These are phyloP conservation scores for Aspergillus melleus DNA, from an alignment of 2,329 filamentous ascomycete genomes.

Conservation along the genomic window DNA sequence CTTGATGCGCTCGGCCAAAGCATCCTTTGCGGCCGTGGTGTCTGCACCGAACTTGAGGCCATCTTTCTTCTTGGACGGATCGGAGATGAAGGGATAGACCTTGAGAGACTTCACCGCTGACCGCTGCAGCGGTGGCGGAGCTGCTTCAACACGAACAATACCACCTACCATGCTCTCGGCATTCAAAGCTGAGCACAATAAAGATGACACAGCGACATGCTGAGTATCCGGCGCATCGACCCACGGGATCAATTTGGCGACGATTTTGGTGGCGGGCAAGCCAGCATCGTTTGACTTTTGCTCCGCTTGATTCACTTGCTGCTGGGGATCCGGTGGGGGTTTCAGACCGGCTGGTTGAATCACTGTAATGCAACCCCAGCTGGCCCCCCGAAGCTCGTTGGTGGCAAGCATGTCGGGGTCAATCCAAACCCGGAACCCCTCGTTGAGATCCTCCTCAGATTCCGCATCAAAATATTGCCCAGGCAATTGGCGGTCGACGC, in stretches of 20 bases:
- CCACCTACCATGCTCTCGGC: slow-evolving; percentile 76
- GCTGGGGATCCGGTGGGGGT: slow-evolving; percentile 66
- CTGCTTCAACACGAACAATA: slow-evolving; percentile 82
- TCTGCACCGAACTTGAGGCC: slow-evolving; percentile 86
- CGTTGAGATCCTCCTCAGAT: slow-evolving; percentile 53
- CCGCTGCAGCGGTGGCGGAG: slow-evolving; percentile 68
- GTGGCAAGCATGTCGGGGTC: slow-evolving; percentile 73
- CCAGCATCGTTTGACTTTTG: slow-evolving; percentile 58
- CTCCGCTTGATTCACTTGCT: slow-evolving; percentile 67
- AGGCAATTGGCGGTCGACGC: slow-evolving; percentile 69
- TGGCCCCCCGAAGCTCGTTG: slow-evolving; percentile 72
- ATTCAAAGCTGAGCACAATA: slow-evolving; percentile 72
- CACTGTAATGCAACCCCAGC: slow-evolving; percentile 81
- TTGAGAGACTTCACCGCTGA: slow-evolving; percentile 69
- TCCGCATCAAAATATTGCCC: slow-evolving; percentile 78
- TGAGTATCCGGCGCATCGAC: slow-evolving; percentile 81
- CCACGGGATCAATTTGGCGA: slow-evolving; percentile 77
- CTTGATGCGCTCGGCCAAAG: slow-evolving; percentile 67
- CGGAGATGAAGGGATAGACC: slow-evolving; percentile 73
- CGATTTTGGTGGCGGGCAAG: slow-evolving; percentile 63
- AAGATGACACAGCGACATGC: slow-evolving; percentile 74
- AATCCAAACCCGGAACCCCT: slow-evolving; percentile 75
- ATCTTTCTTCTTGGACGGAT: slow-evolving; percentile 57
- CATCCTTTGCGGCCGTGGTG: slow-evolving; percentile 78
- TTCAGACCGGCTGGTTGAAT: slow-evolving; percentile 78